Percentiles rank a stretch among this genome's conserved stretches.
Conservation (phyloP, 2,329 filamentous ascomycete genomes). For the Hortaea sp. region DNA sequence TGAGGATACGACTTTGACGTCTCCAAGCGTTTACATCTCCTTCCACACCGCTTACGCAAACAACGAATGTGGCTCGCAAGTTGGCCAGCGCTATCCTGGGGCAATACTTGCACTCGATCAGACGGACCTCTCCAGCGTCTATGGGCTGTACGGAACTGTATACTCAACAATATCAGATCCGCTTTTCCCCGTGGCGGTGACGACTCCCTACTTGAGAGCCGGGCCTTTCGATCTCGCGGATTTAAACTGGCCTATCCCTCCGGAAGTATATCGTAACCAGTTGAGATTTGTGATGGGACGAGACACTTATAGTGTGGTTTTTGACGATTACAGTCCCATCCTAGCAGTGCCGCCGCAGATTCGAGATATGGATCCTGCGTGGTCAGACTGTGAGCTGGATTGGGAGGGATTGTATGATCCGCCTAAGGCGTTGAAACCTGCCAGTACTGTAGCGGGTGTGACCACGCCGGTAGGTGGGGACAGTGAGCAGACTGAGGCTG, state of each 20-base stretch:
- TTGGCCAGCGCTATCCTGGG: neutral
- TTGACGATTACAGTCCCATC: slow-evolving; percentile 7
- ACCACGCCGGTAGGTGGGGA: neutral
- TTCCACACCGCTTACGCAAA: slow-evolving; percentile 3
- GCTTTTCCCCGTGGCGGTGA: neutral
- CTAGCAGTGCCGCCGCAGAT: slow-evolving; percentile 9
- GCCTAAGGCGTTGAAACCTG: slow-evolving; percentile 5
- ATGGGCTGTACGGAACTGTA: neutral
- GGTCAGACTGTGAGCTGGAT: slow-evolving; percentile 9
- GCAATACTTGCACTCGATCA: neutral
- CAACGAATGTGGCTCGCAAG: slow-evolving; percentile 1
- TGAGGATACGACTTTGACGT: neutral
- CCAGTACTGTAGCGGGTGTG: neutral
- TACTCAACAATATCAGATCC: neutral
- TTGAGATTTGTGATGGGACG: neutral
- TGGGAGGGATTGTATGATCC: slow-evolving; percentile 10
- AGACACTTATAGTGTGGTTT: slow-evolving; percentile 1
- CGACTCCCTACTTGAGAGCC: neutral
- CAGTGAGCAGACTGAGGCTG: neutral
- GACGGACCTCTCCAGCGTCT: neutral
- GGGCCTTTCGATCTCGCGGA: slow-evolving; percentile 1
- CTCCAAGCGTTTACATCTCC: slow-evolving; percentile 3
- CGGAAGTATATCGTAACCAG: neutral
- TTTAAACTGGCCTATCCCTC: neutral
- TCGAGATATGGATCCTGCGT: slow-evolving; percentile 8